Evolutionary conservation across 345 rosid species (phyloP).

Genomic region (Lumnitzera littorea): DNA sequence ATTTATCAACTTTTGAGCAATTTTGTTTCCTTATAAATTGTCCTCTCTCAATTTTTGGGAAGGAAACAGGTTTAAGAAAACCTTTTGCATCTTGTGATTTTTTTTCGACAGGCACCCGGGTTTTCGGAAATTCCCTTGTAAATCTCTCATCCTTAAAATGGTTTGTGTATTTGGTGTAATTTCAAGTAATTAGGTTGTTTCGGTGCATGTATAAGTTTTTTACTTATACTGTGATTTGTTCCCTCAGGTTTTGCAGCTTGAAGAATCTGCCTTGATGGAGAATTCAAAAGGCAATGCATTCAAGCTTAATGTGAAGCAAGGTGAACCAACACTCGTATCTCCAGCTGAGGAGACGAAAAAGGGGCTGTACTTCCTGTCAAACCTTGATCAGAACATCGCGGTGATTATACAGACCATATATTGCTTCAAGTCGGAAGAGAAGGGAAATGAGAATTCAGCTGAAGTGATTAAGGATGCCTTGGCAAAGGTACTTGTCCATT

Average conservation of each 20-base stretch:
- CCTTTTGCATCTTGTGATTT: too few species aligned
- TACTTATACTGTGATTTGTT: neutral
- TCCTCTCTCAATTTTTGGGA: neutral
- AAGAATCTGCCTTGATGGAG: slow-evolving; percentile 36
- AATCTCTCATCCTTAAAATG: too few species aligned
- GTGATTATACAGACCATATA: slow-evolving; percentile 75
- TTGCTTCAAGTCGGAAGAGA: slow-evolving; percentile 63
- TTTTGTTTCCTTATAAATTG: slow-evolving; percentile 14
- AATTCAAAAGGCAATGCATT: slow-evolving; percentile 29
- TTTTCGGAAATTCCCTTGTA: too few species aligned
- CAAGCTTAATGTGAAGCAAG: slow-evolving; percentile 46
- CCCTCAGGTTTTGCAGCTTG: slow-evolving; percentile 38
- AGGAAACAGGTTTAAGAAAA: too few species aligned
- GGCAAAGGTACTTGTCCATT: slow-evolving; percentile 66
- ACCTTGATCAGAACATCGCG: slow-evolving; percentile 86
- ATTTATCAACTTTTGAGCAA: slow-evolving; percentile 2
- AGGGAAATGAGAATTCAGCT: slow-evolving; percentile 49
- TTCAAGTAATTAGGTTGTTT: too few species aligned
- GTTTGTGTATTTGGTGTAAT: too few species aligned
- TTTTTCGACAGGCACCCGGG: too few species aligned
- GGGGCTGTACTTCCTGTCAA: slow-evolving; percentile 80
- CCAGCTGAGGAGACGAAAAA: slow-evolving; percentile 68
- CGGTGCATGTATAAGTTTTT: neutral
- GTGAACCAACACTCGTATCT: slow-evolving; percentile 44
- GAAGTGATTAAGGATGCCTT: slow-evolving; percentile 65